These are phyloP conservation scores for Petunia secreta DNA, from an alignment of 257 asterid genomes.

Conservation along the genomic window DNA sequence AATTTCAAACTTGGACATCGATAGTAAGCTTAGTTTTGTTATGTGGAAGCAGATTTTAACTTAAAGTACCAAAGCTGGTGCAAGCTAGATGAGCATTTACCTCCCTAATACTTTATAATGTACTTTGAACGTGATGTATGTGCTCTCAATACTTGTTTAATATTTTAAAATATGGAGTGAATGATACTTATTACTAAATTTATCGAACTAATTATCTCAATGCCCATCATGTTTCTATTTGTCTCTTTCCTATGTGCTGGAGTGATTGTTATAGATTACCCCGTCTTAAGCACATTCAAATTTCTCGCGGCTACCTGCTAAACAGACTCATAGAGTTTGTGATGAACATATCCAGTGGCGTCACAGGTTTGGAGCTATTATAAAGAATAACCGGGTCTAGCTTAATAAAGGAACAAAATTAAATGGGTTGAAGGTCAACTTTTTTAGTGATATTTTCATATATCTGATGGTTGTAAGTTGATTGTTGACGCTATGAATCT, in stretches of 20 bases:
- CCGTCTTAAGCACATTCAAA: background rate
- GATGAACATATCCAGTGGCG: background rate
- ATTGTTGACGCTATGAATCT: conserved; percentile 7
- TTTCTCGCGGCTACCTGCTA: background rate
- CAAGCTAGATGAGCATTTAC: background rate
- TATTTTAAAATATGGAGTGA: background rate
- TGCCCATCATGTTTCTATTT: background rate
- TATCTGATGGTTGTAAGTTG: conserved; percentile 1
- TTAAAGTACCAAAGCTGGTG: background rate
- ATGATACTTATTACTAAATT: background rate
- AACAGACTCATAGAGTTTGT: background rate
- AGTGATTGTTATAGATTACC: background rate
- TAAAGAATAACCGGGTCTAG: background rate
- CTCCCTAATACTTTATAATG: background rate
- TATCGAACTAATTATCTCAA: background rate
- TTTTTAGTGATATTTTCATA: background rate
- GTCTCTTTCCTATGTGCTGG: background rate
- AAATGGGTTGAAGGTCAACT: conserved; percentile 6
- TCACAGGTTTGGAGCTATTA: background rate
- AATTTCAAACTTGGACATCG: background rate
- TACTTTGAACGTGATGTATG: background rate
- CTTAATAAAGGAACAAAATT: background rate
- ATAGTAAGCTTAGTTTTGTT: background rate
- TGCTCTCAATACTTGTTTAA: background rate
- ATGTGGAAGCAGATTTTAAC: background rate